Percentiles rank a stretch among this genome's conserved stretches.
These are phyloP conservation scores for Scytalidium sp. DNA, from an alignment of 2,329 filamentous ascomycete genomes.

Conservation along the genomic window DNA sequence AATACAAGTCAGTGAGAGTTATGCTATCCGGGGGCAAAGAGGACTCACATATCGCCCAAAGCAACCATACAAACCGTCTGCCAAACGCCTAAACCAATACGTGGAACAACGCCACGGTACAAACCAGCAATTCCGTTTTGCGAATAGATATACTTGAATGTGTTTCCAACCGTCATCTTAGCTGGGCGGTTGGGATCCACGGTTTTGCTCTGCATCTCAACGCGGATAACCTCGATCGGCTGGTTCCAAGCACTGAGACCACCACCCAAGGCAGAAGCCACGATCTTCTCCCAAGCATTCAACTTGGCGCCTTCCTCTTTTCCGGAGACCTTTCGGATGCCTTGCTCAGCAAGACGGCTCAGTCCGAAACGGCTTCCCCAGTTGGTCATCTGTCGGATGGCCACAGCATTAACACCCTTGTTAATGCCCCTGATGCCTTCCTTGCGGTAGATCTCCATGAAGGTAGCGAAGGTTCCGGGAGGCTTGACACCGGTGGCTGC, in stretches of 20 bases:
- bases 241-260: slow-evolving; percentile 98
- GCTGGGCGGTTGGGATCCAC: slow-evolving; percentile 96
- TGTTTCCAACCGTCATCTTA: slow-evolving; percentile 96
- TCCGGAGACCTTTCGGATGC: slow-evolving; percentile 73
- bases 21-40: slow-evolving; percentile 2
- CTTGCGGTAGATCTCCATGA: slow-evolving; percentile 93
- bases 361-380: slow-evolving; percentile 97
- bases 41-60: slow-evolving; percentile 88
- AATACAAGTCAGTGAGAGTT: slow-evolving; percentile 25
- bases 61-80: slow-evolving; percentile 99
- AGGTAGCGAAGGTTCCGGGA: slow-evolving; percentile 88
- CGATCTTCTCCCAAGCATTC: slow-evolving; percentile 78
- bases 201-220: slow-evolving; percentile 99
- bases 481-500: slow-evolving; percentile 79
- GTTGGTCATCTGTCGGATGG: slow-evolving; percentile 98
- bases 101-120: slow-evolving; percentile 91
- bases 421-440: slow-evolving; percentile 97
- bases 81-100: slow-evolving; percentile 95
- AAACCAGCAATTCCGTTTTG: slow-evolving; percentile 87
- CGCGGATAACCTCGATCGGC: slow-evolving; percentile 98
- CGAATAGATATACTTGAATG: slow-evolving; percentile 82
- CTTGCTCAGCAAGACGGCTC: slow-evolving; percentile 83
- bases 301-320: slow-evolving; percentile 83
- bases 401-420: slow-evolving; percentile 97
- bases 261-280: slow-evolving; percentile 83